A percentile compares a stretch with the other conserved stretches of the same genome.
Evolutionary conservation across 768 basidiomycete species (phyloP).

Genomic region (Boletus rex-veris): DNA sequence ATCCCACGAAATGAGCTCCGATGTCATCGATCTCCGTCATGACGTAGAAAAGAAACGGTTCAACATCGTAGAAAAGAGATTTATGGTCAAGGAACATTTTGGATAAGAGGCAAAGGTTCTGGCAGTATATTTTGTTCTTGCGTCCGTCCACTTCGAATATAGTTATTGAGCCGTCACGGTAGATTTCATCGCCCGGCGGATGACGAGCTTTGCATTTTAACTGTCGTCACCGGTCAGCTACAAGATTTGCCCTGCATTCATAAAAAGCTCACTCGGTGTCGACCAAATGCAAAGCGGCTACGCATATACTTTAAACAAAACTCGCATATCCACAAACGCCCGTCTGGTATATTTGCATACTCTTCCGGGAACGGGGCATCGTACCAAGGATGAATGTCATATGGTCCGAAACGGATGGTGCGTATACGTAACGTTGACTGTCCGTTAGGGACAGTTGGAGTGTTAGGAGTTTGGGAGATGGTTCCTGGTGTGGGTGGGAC

Average conservation of each 20-base stretch:
- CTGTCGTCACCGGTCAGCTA: slow-evolving; percentile 40
- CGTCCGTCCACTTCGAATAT: slow-evolving; percentile 98
- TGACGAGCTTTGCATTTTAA: slow-evolving; percentile 93
- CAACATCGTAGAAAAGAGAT: slow-evolving; percentile 98
- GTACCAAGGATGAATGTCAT: slow-evolving; percentile 97
- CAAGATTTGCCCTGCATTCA: neutral
- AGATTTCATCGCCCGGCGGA: slow-evolving; percentile 98
- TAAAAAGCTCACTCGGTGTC: slow-evolving; percentile 71
- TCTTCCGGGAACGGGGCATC: slow-evolving; percentile 99
- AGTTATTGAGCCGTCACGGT: slow-evolving; percentile 82
- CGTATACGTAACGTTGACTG: slow-evolving; percentile 62
- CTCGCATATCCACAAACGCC: slow-evolving; percentile 94
- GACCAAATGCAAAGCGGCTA: slow-evolving; percentile 77
- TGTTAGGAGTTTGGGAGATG: slow-evolving; percentile 31
- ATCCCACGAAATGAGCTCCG: slow-evolving; percentile 94
- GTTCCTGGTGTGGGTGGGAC: slow-evolving; percentile 33
- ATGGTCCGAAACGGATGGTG: slow-evolving; percentile 84
- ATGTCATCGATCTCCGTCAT: slow-evolving; percentile 88
- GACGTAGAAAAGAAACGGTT: slow-evolving; percentile 98
- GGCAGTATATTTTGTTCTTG: slow-evolving; percentile 99
- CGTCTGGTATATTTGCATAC: slow-evolving; percentile 88
- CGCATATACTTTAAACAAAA: slow-evolving; percentile 99
- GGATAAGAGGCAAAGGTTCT: slow-evolving; percentile 94
- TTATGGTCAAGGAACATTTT: slow-evolving; percentile 99
- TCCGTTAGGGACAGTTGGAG: slow-evolving; percentile 21